Conservation (phyloP, 1,139 yeast genomes). For the Candida tropicalis region DNA sequence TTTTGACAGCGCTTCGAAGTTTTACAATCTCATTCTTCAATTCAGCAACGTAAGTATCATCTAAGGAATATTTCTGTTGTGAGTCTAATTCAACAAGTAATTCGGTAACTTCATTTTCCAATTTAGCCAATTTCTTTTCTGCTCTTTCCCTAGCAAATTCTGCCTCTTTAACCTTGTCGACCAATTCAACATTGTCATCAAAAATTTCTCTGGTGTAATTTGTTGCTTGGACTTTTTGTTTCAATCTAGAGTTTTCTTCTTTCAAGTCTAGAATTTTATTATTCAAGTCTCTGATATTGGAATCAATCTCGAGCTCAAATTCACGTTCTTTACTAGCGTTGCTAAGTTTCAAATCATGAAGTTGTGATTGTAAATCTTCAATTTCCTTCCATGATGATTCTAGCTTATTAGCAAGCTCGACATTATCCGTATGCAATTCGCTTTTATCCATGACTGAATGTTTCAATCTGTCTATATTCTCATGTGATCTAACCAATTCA, state of each 20-base stretch:
- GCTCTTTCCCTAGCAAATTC: slow-evolving; percentile 3
- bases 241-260: slow-evolving; percentile 6
- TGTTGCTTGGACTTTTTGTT: slow-evolving; percentile 1
- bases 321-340: not conserved
- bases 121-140: slow-evolving; percentile 6
- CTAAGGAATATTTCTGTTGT: not conserved
- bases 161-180: slow-evolving; percentile 6
- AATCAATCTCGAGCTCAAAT: slow-evolving; percentile 3
- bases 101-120: slow-evolving; percentile 7
- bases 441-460: not conserved
- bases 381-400: slow-evolving; percentile 6
- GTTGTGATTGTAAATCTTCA: slow-evolving; percentile 4
- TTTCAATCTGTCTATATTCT: not conserved
- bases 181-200: slow-evolving; percentile 8
- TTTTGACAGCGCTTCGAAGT: slow-evolving; percentile 4
- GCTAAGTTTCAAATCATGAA: slow-evolving; percentile 5
- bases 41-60: slow-evolving; percentile 6
- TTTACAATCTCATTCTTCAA: slow-evolving; percentile 6
- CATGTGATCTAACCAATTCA: not conserved
- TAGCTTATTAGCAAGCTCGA: slow-evolving; percentile 2
- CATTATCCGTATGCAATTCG: slow-evolving; percentile 4
- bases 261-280: slow-evolving; percentile 1
- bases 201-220: slow-evolving; percentile 4
- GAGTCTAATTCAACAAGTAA: slow-evolving; percentile 8
- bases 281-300: slow-evolving; percentile 2